phyloP scores from a whole-genome alignment of 202 grass and related monocot species.

The Carex sylvatica region DNA sequence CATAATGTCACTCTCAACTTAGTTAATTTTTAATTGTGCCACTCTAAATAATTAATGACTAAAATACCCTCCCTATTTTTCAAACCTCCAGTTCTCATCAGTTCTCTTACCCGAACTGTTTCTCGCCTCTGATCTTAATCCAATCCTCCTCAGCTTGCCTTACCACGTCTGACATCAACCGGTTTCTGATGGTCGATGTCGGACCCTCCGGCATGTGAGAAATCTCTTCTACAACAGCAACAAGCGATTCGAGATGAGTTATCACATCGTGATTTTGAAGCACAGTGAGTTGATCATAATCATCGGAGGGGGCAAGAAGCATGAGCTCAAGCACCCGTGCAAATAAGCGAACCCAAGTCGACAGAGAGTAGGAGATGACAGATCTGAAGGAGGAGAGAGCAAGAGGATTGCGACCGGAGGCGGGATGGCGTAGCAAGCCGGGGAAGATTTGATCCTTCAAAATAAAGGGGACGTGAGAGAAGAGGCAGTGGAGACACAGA shows the following conservation, averaged over 20 bases:
- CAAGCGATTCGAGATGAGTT: slow-evolving; percentile 49
- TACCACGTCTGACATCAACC: slow-evolving; percentile 47
- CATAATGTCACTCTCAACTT: too few species aligned
- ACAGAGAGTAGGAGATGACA: slow-evolving; percentile 40
- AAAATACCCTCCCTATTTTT: too few species aligned
- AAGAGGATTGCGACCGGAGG: slow-evolving; percentile 75
- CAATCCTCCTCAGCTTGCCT: slow-evolving; percentile 60
- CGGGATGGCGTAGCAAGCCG: slow-evolving; percentile 48
- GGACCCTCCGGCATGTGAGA: slow-evolving; percentile 35
- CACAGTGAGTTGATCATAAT: slow-evolving; percentile 35
- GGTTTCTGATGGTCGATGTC: slow-evolving; percentile 24
- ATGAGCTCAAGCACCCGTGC: slow-evolving; percentile 75
- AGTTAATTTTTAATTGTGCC: too few species aligned
- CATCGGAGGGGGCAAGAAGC: slow-evolving; percentile 29
- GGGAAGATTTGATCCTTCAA: slow-evolving; percentile 76
- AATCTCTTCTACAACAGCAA: slow-evolving; percentile 46
- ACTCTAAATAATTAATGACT: too few species aligned
- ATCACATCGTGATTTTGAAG: slow-evolving; percentile 53
- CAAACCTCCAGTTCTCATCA: too few species aligned
- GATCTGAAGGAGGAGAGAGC: slow-evolving; percentile 70
- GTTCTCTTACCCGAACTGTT: slow-evolving; percentile 42
- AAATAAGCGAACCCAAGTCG: slow-evolving; percentile 69
- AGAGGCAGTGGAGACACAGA: slow-evolving; percentile 52
- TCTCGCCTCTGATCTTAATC: slow-evolving; percentile 41
- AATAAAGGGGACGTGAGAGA: slow-evolving; percentile 66